Evolutionary conservation across 1,284 basidiomycete genomes (phyloP).

Genomic region (Ustilago esculenta): DNA sequence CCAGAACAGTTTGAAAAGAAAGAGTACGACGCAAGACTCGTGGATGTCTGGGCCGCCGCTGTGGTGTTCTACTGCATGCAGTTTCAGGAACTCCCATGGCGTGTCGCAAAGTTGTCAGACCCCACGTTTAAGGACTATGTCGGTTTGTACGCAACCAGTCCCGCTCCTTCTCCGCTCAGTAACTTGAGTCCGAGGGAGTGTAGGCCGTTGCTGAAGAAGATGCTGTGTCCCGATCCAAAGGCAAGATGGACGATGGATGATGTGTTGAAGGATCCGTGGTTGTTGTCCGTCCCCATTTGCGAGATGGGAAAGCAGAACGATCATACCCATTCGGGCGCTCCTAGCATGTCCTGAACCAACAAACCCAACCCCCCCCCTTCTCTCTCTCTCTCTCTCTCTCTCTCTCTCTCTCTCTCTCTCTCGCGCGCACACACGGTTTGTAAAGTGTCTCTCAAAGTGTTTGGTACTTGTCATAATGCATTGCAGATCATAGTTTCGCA

Average conservation of each 20-base stretch:
- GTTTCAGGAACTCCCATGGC: slow-evolving; percentile 75
- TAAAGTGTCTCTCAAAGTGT: too few species aligned
- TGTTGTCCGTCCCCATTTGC: slow-evolving; percentile 66
- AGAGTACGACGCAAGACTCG: slow-evolving; percentile 96
- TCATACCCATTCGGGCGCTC: slow-evolving; percentile 37
- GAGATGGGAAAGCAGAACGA: slow-evolving; percentile 42
- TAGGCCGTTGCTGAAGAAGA: slow-evolving; percentile 84
- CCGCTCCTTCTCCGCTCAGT: slow-evolving; percentile 73
- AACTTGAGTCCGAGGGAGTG: slow-evolving; percentile 89
- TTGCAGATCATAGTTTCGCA: too few species aligned
- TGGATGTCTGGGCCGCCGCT: slow-evolving; percentile 97
- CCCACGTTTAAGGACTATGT: slow-evolving; percentile 84
- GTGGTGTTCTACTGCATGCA: slow-evolving; percentile 95
- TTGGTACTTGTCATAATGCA: too few species aligned
- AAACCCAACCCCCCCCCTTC: too few species aligned
- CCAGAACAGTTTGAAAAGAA: slow-evolving; percentile 96
- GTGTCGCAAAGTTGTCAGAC: slow-evolving; percentile 87
- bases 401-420: too few species aligned
- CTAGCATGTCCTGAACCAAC: slow-evolving; percentile 4
- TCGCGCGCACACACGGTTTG: too few species aligned
- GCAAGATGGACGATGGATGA: slow-evolving; percentile 82
- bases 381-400: too few species aligned
- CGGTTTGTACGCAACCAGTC: slow-evolving; percentile 71
- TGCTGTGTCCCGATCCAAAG: slow-evolving; percentile 95
- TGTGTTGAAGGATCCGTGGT: slow-evolving; percentile 83